phyloP scores from a whole-genome alignment of 2,329 filamentous ascomycete genomes.

The Aspergillus thermomutatus region DNA sequence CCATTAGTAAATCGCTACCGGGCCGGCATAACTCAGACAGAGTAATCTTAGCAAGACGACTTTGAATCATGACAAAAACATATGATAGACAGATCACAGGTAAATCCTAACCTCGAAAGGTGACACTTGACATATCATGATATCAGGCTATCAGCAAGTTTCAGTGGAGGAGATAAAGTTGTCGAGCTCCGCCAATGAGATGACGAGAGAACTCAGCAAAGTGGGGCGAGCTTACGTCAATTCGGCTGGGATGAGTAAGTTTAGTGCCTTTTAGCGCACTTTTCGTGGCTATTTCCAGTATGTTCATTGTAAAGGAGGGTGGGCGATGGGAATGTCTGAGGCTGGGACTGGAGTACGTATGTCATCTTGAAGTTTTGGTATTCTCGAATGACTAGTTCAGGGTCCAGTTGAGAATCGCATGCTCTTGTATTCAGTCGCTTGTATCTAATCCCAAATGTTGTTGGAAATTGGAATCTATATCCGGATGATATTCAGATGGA shows the following conservation, averaged over 20 bases:
- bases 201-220: background rate
- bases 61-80: background rate
- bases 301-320: background rate
- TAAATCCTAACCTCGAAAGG: too few relatives aligned
- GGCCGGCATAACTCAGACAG: background rate
- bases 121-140: background rate
- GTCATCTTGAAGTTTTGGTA: background rate
- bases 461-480: background rate
- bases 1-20: too few relatives aligned
- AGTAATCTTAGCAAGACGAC: background rate
- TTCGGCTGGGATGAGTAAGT: constrained; percentile 4
- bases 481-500: background rate
- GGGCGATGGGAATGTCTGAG: background rate
- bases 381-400: background rate
- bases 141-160: background rate
- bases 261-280: background rate
- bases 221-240: constrained; percentile 21
- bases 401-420: background rate
- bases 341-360: background rate
- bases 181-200: constrained; percentile 10
- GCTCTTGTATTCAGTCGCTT: too few relatives aligned
- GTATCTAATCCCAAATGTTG: background rate
- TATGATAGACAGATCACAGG: too few relatives aligned
- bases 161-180: background rate
- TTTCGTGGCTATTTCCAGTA: background rate